These are phyloP conservation scores for Myriosclerotinia duriaeana DNA, from an alignment of 2,329 filamentous ascomycete species.

Conservation along the genomic window DNA sequence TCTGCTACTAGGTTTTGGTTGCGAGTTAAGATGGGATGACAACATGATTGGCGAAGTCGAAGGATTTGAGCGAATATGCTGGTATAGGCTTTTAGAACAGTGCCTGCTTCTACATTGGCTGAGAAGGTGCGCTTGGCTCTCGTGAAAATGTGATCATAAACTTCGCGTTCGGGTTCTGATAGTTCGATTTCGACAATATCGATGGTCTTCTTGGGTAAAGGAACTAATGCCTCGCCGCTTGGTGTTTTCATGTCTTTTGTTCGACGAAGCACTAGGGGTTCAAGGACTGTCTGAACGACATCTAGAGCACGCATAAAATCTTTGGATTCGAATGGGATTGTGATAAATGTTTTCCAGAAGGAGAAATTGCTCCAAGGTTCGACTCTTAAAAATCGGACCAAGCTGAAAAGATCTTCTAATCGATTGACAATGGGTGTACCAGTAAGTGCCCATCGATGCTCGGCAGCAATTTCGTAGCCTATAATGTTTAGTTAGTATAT, in stretches of 20 bases:
- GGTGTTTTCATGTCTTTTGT: slow-evolving; percentile 99
- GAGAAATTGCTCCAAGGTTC: slow-evolving; percentile 99
- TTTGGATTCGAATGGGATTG: slow-evolving; percentile 91
- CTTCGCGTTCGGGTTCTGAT: slow-evolving; percentile 78
- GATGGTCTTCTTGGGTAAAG: slow-evolving; percentile 75
- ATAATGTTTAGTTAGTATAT: background rate
- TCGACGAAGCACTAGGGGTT: slow-evolving; percentile 89
- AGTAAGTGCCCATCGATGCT: slow-evolving; percentile 89
- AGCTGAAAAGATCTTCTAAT: slow-evolving; percentile 88
- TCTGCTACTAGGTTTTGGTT: slow-evolving; percentile 83
- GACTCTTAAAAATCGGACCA: slow-evolving; percentile 88
- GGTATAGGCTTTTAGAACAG: slow-evolving; percentile 90
- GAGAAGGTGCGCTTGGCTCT: slow-evolving; percentile 82
- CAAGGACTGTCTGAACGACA: slow-evolving; percentile 93
- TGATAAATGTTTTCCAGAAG: slow-evolving; percentile 99
- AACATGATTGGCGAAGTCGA: slow-evolving; percentile 88
- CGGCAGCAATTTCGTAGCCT: slow-evolving; percentile 74
- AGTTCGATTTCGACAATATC: slow-evolving; percentile 87
- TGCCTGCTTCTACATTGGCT: slow-evolving; percentile 85
- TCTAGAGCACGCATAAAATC: slow-evolving; percentile 91
- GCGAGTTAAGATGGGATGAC: slow-evolving; percentile 84
- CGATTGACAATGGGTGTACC: slow-evolving; percentile 97
- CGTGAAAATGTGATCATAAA: slow-evolving; percentile 88
- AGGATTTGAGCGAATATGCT: slow-evolving; percentile 97
- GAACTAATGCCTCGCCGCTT: slow-evolving; percentile 75